Base-by-base conservation (phyloP, 768 basidiomycete genomes). In the Brasilioporus rufonigricans region DNA sequence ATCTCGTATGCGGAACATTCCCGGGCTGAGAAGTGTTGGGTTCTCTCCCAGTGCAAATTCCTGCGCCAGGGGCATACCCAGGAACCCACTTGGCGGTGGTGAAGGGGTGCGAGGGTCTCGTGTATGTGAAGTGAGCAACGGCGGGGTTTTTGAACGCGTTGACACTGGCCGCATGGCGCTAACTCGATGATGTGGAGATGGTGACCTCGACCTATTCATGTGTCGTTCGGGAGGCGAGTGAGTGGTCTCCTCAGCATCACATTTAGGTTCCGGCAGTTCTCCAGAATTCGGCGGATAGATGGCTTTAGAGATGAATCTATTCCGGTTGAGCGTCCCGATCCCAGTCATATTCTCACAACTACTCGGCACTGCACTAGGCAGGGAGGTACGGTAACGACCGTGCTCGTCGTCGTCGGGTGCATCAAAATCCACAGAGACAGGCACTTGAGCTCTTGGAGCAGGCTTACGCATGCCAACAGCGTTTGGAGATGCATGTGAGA, bases 261-360 rank as follows among this genome's bases (percentile, higher is more conserved):
- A 38, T 32, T 61, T 59, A 31, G 43, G 46, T 39, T 52, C 60
- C 43, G 50, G 40, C 14, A 29, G 18, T 11, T 57, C 60, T 31
- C 58, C 57, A 44, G 54, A 43, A 26, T 51, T 57, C 9, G 48
- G 33, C 32, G 61, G 43, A 56, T 57, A 48, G 33, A 14, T 31
- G n/a, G 39, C 31, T 57, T 61, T 71, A 26, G 70, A 58, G 31
- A 59, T 24, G 45, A 70, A 63, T 58, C 55, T 62, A 47, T 53
- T 58, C 26, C 71, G 67, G 56, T 60, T 61, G 33, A 64, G 65
- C 7, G 76, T 71, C 29, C 87, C 87, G 27, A 89, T 59, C 13
- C 87, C 87, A 13, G 86, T 88, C 82, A 88, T 84, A 59, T 88
- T 78, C 55, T 81, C 80, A 32, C 70, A 76, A 43, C 69, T 74